Evolutionary conservation across 2,329 filamentous ascomycete species (phyloP), one percentile per base, ranked within the genome.

Genomic region (Aureobasidium musti): DNA sequence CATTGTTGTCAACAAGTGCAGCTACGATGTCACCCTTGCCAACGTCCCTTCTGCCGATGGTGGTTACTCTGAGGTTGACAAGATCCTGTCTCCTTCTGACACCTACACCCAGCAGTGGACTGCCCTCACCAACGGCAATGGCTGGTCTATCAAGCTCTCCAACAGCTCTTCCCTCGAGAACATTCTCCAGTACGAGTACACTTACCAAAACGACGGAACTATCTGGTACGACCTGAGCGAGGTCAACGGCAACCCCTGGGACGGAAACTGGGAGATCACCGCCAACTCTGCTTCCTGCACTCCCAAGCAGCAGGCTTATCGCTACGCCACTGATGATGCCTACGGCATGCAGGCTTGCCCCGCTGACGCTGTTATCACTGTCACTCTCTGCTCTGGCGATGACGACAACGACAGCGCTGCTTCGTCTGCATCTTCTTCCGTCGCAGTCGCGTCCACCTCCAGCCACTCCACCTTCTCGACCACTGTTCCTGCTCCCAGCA

Each of bases 111-210:
- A 76, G 69, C 23, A 69, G n/a, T 78, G 72, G 72, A 77, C 73
- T n/a, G 45, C 71, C 68, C 72, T 78, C 33, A 67, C 70, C 69
- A 76, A 75, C 67, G 67, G 66, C 63, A 69, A 73, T 52, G 76
- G 76, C 41, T 78, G 76, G 76, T 76, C 76, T 21, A 75, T 78
- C 72, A 78, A 78, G 75, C 73, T 78, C 45, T 75, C 75, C 69
- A 73, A 75, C 70, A 67, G 23, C 39, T 30, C 43, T 56, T 67
- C 60, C 67, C 70, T 49, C 64, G 70, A 67, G 63, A 72, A 74
- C 71, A 73, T 77, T 68, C 70, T 77, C 61, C 76, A 78, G 67
- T 77, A 75, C 68, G 76, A 78, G 71, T 78, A 78, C 70, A 77
- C 76, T 52, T 76, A 70, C 70, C 74, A 76, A 65, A 70, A 73